Evolutionary conservation across 148 eudicot genomes (phyloP), one percentile per base, ranked within the genome.

Genomic region (Spergularia marina): DNA sequence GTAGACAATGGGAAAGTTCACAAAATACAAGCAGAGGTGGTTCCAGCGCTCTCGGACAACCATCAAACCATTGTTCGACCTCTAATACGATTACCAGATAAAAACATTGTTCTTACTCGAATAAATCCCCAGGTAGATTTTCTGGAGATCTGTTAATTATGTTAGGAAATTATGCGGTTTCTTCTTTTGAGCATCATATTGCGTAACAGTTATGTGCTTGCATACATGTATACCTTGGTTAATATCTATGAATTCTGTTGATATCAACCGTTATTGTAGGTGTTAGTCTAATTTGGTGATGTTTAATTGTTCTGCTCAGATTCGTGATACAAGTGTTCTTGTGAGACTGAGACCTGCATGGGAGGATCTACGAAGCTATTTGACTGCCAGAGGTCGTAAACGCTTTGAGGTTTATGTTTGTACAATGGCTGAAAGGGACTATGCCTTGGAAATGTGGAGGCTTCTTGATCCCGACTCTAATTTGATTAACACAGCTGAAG

Each of bases 361-460:
- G 99, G 99, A 96, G 85, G 99, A 96, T 70, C 88, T 96, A 16
- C 88, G 98, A 73, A 87, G 85, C 81, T 96, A 96, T 87, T 83
- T 96, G 85, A 96, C 90, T 75, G 99, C 99, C 18, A 96, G 87
- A 91, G 98, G 99, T 17, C 89, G 99, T 55, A 96, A 96, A 80
- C 91, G 99, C 49, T 96, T 96, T 84, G 99, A 96, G 80, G 99
- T 96, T 78, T 96, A 84, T 85, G 99, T 92, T 79, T 96, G 99
- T 86, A 96, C 99, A n/a, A 89, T 92, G 99, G 99, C 99, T 73
- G 99, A 96, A 91, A 92, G 99, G 81, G 99, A 96, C 75, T 96
- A 96, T 86, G 99, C 99, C 69, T 84, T 96, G 80, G 99, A 96
- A 85, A 96, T 96, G 99, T 96, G 99, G 99, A 87, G 99, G 81